phyloP scores from a whole-genome alignment of 345 rosid species.

The Linum lewisii region DNA sequence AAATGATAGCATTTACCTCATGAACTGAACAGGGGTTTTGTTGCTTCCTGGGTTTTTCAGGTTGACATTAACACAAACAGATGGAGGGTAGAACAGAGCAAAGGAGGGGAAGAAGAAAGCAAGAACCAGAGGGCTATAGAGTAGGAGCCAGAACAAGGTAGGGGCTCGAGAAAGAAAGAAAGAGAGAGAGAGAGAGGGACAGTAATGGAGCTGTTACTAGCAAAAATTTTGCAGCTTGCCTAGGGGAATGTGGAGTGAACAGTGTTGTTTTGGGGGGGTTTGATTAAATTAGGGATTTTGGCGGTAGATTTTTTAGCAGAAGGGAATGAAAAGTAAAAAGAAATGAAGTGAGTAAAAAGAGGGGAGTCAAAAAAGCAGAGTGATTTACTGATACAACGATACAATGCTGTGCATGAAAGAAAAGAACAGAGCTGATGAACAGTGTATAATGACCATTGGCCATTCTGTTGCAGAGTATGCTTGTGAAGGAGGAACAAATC shows the following conservation, averaged over 20 bases:
- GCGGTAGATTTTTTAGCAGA: slow-evolving; percentile 1
- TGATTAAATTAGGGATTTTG: background rate
- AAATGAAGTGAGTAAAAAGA: slow-evolving; percentile 31
- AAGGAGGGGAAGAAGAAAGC: background rate
- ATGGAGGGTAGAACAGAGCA: background rate
- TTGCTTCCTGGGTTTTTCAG: background rate
- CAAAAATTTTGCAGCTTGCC: background rate
- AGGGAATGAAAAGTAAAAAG: background rate
- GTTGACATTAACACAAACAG: background rate
- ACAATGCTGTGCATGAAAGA: slow-evolving; percentile 9
- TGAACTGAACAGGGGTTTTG: background rate
- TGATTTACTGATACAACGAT: slow-evolving; percentile 15
- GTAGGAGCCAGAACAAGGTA: slow-evolving; percentile 7
- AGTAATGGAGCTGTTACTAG: background rate
- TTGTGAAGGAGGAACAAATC: too few relatives aligned
- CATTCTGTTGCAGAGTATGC: too few relatives aligned
- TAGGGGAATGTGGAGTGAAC: background rate
- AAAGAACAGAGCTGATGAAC: slow-evolving; percentile 2
- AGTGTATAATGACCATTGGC: background rate
- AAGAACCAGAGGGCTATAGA: background rate
- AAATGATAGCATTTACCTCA: background rate
- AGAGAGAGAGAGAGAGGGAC: background rate
- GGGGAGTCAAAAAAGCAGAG: slow-evolving; percentile 35
- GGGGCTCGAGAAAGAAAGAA: slow-evolving; percentile 51
- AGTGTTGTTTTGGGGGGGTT: background rate